phyloP scores from a whole-genome alignment of 1,284 basidiomycete genomes.

The Microbotryum intermedium region DNA sequence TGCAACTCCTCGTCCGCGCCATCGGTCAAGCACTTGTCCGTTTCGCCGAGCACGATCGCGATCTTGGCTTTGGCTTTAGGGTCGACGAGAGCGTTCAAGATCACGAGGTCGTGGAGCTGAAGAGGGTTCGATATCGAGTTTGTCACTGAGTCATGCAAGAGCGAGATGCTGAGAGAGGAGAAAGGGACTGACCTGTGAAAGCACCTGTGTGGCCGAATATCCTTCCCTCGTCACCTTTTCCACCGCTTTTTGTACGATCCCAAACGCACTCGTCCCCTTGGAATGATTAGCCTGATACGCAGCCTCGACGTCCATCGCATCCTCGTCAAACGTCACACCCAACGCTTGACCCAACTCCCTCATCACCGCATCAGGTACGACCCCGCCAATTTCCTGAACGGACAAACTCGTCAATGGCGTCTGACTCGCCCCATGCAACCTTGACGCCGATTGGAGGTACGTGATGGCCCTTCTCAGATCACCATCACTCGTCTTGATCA shows the following conservation, averaged over 20 bases:
- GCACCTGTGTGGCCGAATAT: constrained; percentile 82
- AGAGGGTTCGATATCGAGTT: constrained; percentile 1
- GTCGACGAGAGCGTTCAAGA: constrained; percentile 68
- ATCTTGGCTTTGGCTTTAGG: constrained; percentile 74
- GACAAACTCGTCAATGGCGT: constrained; percentile 58
- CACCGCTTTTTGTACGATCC: constrained; percentile 62
- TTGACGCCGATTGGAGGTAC: constrained; percentile 89
- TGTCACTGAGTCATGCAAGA: constrained; percentile 5
- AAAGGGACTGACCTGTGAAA: constrained; percentile 61
- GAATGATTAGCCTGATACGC: constrained; percentile 13
- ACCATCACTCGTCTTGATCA: constrained; percentile 75
- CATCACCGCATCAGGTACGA: constrained; percentile 72
- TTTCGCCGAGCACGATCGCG: constrained; percentile 80
- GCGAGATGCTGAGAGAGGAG: background rate
- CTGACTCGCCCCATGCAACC: constrained; percentile 60
- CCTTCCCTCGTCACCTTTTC: constrained; percentile 72
- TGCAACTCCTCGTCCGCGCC: constrained; percentile 98
- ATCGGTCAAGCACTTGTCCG: constrained; percentile 91
- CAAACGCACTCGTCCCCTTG: constrained; percentile 49
- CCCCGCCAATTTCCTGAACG: constrained; percentile 94
- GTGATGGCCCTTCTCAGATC: constrained; percentile 98
- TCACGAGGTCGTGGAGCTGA: constrained; percentile 83
- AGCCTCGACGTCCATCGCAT: constrained; percentile 43
- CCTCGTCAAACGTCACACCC: constrained; percentile 54
- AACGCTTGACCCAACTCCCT: constrained; percentile 59